These are phyloP conservation scores for Astrocystis sublimbata DNA, from an alignment of 495 filamentous ascomycete species.

Conservation along the genomic window DNA sequence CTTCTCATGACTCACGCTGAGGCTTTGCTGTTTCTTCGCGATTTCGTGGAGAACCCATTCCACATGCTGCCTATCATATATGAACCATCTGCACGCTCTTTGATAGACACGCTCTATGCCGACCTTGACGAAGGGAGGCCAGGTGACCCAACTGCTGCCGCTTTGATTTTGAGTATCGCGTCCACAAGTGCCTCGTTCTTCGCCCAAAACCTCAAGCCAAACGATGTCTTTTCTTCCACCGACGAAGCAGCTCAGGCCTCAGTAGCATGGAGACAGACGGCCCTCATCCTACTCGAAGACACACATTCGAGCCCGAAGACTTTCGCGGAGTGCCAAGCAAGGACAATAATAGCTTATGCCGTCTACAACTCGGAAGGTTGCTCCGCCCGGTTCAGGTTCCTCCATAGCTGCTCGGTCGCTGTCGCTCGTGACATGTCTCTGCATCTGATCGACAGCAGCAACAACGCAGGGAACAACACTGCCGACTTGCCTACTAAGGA, in stretches of 20 bases:
- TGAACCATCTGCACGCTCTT: slow-evolving; percentile 35
- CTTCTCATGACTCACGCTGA: slow-evolving; percentile 32
- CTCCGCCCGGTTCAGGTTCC: slow-evolving; percentile 33
- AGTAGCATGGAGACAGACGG: slow-evolving; percentile 38
- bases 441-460: slow-evolving; percentile 45
- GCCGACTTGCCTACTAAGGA: slow-evolving; percentile 37
- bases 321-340: slow-evolving; percentile 49
- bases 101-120: slow-evolving; percentile 40
- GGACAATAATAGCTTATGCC: slow-evolving; percentile 42
- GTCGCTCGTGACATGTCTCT: slow-evolving; percentile 43
- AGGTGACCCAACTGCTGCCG: slow-evolving; percentile 21
- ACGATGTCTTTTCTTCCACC: slow-evolving; percentile 31
- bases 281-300: slow-evolving; percentile 43
- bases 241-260: slow-evolving; percentile 36
- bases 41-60: slow-evolving; percentile 43
- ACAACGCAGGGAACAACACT: slow-evolving; percentile 21
- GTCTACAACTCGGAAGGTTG: slow-evolving; percentile 44
- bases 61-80: slow-evolving; percentile 46
- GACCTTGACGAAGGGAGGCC: slow-evolving; percentile 9
- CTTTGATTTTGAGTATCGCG: slow-evolving; percentile 48
- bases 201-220: slow-evolving; percentile 31
- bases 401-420: slow-evolving; percentile 35
- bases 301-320: slow-evolving; percentile 31
- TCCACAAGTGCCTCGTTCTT: slow-evolving; percentile 43
- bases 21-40: slow-evolving; percentile 41